These are phyloP conservation scores for Trametes sanguinea DNA, from an alignment of 768 basidiomycete species.

Conservation along the genomic window DNA sequence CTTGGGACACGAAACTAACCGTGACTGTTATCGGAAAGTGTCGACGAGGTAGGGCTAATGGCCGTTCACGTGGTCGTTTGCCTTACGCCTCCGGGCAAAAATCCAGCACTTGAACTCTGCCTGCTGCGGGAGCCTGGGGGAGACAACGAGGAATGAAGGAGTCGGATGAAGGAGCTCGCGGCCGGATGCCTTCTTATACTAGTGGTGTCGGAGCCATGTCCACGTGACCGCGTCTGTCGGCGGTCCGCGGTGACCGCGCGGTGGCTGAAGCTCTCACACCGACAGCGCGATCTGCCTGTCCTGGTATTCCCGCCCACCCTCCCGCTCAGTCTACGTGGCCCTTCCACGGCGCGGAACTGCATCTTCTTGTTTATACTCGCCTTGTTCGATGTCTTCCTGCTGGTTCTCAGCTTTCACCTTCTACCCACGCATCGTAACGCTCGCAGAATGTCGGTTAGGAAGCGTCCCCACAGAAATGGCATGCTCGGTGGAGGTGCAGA, in stretches of 20 bases:
- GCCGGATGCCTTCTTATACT: background rate
- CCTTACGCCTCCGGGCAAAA: too few relatives aligned
- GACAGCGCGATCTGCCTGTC: background rate
- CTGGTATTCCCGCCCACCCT: background rate
- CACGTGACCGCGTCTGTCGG: too few relatives aligned
- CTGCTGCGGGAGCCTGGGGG: too few relatives aligned
- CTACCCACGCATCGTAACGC: background rate
- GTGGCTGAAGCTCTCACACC: background rate
- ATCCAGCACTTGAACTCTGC: too few relatives aligned
- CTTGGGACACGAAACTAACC: too few relatives aligned
- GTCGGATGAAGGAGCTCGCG: too few relatives aligned
- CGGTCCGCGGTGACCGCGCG: background rate
- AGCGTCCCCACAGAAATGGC: background rate
- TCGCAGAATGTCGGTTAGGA: background rate
- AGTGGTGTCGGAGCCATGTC: too few relatives aligned
- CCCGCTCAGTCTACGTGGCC: slow-evolving; percentile 3
- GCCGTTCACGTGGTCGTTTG: too few relatives aligned
- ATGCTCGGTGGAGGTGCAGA: background rate
- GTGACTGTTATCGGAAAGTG: too few relatives aligned
- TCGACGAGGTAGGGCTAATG: too few relatives aligned
- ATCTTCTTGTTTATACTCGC: background rate
- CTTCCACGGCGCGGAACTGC: background rate
- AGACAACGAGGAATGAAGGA: too few relatives aligned
- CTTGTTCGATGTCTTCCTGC: background rate
- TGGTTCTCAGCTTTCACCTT: background rate